These are phyloP conservation scores for Acacia melanoxylon DNA, from an alignment of 306 rosid species.

Conservation along the genomic window DNA sequence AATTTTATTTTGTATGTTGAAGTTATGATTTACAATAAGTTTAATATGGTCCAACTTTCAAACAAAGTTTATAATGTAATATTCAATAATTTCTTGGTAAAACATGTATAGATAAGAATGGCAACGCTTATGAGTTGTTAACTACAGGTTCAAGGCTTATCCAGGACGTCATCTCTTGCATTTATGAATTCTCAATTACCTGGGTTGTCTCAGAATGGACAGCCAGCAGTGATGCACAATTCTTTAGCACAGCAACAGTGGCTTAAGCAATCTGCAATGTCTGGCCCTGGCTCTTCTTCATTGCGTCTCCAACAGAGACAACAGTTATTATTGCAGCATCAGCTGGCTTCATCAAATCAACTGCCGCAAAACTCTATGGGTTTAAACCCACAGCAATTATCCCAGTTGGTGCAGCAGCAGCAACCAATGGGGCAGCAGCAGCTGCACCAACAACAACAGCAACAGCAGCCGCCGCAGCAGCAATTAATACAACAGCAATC, in stretches of 20 bases:
- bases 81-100: constrained; percentile 10
- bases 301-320: constrained; percentile 72
- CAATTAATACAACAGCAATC: constrained; percentile 59
- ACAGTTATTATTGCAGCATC: constrained; percentile 65
- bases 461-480: constrained; percentile 50
- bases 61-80: constrained; percentile 9
- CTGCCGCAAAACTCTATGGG: constrained; percentile 62
- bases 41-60: constrained; percentile 14
- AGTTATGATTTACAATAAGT: constrained; percentile 2
- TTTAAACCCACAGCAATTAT: constrained; percentile 66
- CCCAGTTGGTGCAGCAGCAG: constrained; percentile 85
- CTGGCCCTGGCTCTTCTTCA: constrained; percentile 69
- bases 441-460: constrained; percentile 38
- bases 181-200: constrained; percentile 79
- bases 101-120: constrained; percentile 2
- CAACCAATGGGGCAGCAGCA: constrained; percentile 74
- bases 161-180: constrained; percentile 78
- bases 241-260: constrained; percentile 81
- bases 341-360: constrained; percentile 72
- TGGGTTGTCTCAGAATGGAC: constrained; percentile 90
- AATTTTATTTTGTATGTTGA: background rate
- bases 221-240: constrained; percentile 65
- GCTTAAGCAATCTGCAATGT: constrained; percentile 80
- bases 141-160: constrained; percentile 73
- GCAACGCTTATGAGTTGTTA: constrained; percentile 22